phyloP scores from a whole-genome alignment of 768 basidiomycete genomes.

The Boletus reticuloceps region DNA sequence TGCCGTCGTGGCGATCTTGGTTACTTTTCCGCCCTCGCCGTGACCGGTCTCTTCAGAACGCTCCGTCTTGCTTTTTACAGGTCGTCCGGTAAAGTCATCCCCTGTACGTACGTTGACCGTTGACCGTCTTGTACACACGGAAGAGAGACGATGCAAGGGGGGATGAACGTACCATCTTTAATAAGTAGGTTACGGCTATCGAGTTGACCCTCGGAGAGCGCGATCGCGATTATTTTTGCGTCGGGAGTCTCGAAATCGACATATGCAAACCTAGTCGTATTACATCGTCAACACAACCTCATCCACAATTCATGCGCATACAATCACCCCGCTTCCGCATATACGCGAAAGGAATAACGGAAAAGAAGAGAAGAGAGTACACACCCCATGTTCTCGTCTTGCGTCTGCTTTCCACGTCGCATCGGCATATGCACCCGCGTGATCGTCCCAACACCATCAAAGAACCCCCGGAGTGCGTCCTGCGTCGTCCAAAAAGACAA shows the following conservation, averaged over 20 bases:
- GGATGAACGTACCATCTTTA: slow-evolving; percentile 69
- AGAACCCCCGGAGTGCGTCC: slow-evolving; percentile 68
- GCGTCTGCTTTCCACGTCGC: slow-evolving; percentile 53
- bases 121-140: background rate
- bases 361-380: no score
- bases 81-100: slow-evolving; percentile 69
- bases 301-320: background rate
- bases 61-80: slow-evolving; percentile 37
- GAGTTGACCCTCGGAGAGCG: slow-evolving; percentile 75
- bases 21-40: slow-evolving; percentile 17
- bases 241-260: slow-evolving; percentile 87
- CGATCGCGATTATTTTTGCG: slow-evolving; percentile 71
- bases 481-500: slow-evolving; percentile 85
- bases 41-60: slow-evolving; percentile 33
- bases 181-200: slow-evolving; percentile 88
- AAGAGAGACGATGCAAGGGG: background rate
- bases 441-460: slow-evolving; percentile 68
- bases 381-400: slow-evolving; percentile 77
- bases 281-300: slow-evolving; percentile 4
- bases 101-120: slow-evolving; percentile 42
- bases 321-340: no score
- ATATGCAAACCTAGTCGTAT: slow-evolving; percentile 78
- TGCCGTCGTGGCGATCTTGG: slow-evolving; percentile 30
- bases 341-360: no score
- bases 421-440: slow-evolving; percentile 86